A percentile compares a stretch with the other conserved stretches of the same genome.
These are phyloP conservation scores for Edaphochlamys debaryana DNA, from an alignment of 139 green algal genomes.

Conservation along the genomic window DNA sequence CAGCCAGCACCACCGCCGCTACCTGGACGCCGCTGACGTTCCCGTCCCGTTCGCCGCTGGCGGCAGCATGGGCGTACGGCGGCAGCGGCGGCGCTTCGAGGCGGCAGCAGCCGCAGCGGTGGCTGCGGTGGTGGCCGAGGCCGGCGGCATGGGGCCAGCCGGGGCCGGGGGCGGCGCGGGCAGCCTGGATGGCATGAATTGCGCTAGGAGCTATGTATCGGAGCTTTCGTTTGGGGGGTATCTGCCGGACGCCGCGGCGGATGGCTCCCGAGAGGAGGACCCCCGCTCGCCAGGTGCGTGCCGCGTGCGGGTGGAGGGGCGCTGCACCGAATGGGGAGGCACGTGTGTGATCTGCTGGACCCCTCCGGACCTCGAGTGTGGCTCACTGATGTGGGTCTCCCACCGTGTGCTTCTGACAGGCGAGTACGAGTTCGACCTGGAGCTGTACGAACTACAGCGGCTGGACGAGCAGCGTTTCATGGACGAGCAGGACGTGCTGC, in stretches of 20 bases:
- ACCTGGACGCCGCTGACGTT: constrained; percentile 5
- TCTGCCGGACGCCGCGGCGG: not conserved
- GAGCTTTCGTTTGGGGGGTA: constrained; percentile 40
- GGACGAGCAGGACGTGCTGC: constrained; percentile 30
- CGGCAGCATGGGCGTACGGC: not conserved
- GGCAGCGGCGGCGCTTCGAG: not conserved
- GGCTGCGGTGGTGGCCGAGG: not conserved
- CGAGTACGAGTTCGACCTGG: too few species aligned
- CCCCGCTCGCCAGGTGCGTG: not conserved
- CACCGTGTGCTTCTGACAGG: too few species aligned
- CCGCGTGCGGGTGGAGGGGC: too few species aligned
- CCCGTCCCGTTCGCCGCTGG: constrained; percentile 11
- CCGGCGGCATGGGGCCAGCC: not conserved
- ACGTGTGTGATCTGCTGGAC: too few species aligned
- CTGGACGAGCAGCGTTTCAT: constrained; percentile 18
- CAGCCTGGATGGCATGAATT: not conserved
- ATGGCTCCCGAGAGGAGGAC: not conserved
- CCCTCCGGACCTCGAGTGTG: too few species aligned
- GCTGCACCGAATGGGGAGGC: too few species aligned
- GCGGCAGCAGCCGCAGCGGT: constrained; percentile 13
- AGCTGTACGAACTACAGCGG: constrained; percentile 21
- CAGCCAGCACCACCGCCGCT: not conserved
- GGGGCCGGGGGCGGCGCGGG: not conserved
- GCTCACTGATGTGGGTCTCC: too few species aligned
- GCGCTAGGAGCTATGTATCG: constrained; percentile 8